Evolutionary conservation across 371 early-diverging fungal genomes (phyloP).

Genomic region (Mucor velutinosus): DNA sequence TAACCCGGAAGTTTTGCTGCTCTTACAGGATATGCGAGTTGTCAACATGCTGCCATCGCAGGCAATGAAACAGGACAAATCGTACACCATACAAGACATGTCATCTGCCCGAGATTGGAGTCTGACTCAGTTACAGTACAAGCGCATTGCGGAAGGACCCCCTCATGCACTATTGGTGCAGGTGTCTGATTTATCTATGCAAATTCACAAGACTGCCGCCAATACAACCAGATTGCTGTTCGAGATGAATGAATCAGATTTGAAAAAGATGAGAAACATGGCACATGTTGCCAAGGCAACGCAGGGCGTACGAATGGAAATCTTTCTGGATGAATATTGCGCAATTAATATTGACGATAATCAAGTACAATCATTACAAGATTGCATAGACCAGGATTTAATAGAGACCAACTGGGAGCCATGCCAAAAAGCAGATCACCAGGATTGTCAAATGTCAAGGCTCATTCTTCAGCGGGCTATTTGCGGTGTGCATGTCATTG

Average conservation of each 20-base stretch:
- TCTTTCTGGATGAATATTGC: slow-evolving; percentile 38
- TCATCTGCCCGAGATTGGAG: slow-evolving; percentile 12
- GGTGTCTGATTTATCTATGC: slow-evolving; percentile 31
- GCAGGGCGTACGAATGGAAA: slow-evolving; percentile 14
- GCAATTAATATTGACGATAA: slow-evolving; percentile 50
- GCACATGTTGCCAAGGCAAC: slow-evolving; percentile 31
- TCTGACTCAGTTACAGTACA: slow-evolving; percentile 40
- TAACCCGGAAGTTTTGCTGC: slow-evolving; percentile 39
- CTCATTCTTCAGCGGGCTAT: slow-evolving; percentile 37
- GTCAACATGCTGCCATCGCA: slow-evolving; percentile 30
- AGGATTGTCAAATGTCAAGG: slow-evolving; percentile 20
- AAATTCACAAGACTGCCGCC: slow-evolving; percentile 18
- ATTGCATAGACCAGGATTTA: slow-evolving; percentile 9
- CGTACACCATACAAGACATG: not conserved
- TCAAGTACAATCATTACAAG: slow-evolving; percentile 22
- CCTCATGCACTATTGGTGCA: slow-evolving; percentile 46
- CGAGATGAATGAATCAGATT: slow-evolving; percentile 26
- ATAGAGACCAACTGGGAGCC: slow-evolving; percentile 21
- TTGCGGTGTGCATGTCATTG: slow-evolving; percentile 32
- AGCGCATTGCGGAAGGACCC: slow-evolving; percentile 29
- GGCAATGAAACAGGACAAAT: slow-evolving; percentile 1
- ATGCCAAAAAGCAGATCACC: slow-evolving; percentile 11
- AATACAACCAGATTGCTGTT: slow-evolving; percentile 10
- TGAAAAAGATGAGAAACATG: slow-evolving; percentile 37
- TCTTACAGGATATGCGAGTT: slow-evolving; percentile 45